These are phyloP conservation scores for Puccinia novopanici DNA, from an alignment of 1,284 basidiomycete genomes.

Conservation along the genomic window DNA sequence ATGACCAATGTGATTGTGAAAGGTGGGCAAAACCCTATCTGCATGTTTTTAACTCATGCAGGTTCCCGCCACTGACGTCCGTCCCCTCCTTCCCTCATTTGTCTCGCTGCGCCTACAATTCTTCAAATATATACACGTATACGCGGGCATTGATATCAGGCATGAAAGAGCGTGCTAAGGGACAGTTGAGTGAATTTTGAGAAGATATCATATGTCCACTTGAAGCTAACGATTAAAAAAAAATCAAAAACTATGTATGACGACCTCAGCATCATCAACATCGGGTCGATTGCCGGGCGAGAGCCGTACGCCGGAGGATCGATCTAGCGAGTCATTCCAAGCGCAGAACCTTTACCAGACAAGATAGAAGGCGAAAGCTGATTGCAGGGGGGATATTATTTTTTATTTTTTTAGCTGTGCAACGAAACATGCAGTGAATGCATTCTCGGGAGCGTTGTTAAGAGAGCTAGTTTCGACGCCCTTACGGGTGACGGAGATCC, in stretches of 20 bases:
- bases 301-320: constrained; percentile 85
- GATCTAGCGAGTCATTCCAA: constrained; percentile 61
- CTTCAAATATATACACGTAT: no score
- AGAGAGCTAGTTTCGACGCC: constrained; percentile 84
- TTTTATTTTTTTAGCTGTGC: constrained; percentile 65
- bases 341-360: constrained; percentile 58
- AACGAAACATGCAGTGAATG: constrained; percentile 83
- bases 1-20: constrained; percentile 46
- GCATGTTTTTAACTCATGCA: constrained; percentile 2
- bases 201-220: neutral
- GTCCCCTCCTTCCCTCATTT: no score
- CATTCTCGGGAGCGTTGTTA: constrained; percentile 80
- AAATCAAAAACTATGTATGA: neutral
- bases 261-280: constrained; percentile 73
- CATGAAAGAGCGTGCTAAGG: constrained; percentile 82
- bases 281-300: constrained; percentile 87
- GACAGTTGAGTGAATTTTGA: constrained; percentile 64
- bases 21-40: constrained; percentile 2
- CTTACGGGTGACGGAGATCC: constrained; percentile 86
- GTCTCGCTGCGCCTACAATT: no score
- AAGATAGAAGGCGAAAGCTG: constrained; percentile 56
- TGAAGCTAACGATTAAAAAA: neutral
- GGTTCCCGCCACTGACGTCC: constrained; percentile 35
- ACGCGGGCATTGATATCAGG: constrained; percentile 62
- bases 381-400: neutral